These are phyloP conservation scores for Tulasnella sp. DNA, from an alignment of 768 basidiomycete species.

Conservation along the genomic window DNA sequence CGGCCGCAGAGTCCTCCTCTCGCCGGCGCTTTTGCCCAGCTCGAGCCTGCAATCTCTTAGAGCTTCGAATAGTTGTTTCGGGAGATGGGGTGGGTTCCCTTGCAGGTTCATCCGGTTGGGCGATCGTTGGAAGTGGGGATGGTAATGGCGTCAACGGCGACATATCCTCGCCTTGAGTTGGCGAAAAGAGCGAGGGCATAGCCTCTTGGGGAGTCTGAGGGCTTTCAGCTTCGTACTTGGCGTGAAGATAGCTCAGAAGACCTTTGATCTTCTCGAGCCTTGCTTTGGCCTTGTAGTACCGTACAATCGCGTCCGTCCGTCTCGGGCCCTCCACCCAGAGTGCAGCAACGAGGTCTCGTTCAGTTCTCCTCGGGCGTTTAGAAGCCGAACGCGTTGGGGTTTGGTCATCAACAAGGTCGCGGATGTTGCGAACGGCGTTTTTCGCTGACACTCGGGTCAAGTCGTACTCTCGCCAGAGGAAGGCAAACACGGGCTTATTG, in stretches of 20 bases:
- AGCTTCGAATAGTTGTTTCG: neutral
- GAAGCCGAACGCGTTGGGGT: neutral
- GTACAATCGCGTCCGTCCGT: neutral
- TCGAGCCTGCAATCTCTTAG: neutral
- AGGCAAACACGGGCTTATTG: neutral
- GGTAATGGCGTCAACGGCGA: neutral
- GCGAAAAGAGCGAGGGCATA: neutral
- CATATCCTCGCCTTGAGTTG: neutral
- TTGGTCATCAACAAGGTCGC: constrained; percentile 4
- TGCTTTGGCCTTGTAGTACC: neutral
- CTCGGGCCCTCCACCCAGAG: constrained; percentile 10
- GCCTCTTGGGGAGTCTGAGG: neutral
- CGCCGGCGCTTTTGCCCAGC: neutral
- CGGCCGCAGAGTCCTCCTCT: neutral
- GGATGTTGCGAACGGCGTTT: constrained; percentile 5
- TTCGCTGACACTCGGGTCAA: neutral
- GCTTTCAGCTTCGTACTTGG: neutral
- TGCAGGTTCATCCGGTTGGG: neutral
- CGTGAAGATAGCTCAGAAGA: neutral
- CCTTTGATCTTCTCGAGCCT: neutral
- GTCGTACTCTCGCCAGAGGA: constrained; percentile 9
- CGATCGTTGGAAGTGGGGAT: neutral
- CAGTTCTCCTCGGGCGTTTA: neutral
- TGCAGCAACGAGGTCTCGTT: neutral
- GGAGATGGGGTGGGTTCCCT: neutral